phyloP scores from a whole-genome alignment of 176 grass and related monocot genomes.

The Carex littledalei region DNA sequence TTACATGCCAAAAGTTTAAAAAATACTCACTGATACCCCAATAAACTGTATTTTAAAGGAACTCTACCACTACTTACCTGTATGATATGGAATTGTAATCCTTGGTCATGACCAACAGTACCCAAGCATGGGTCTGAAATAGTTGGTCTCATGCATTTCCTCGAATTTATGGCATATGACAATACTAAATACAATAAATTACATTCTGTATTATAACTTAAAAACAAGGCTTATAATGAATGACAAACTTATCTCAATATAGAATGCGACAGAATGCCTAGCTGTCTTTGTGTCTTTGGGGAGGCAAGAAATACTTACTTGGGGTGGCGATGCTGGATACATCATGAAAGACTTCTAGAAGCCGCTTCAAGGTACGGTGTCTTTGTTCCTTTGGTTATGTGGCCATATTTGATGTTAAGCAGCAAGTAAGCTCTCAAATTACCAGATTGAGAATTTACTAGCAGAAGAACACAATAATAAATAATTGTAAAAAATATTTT shows the following conservation, averaged over 20 bases:
- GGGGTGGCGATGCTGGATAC: slow-evolving; percentile 51
- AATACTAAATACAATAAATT: background rate
- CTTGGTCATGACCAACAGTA: background rate
- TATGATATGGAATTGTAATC: background rate
- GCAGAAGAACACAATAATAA: background rate
- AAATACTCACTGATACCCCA: background rate
- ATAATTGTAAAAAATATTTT: background rate
- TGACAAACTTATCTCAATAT: slow-evolving; percentile 29
- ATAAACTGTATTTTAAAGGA: background rate
- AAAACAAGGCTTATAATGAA: background rate
- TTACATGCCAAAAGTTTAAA: background rate
- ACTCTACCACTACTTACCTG: background rate
- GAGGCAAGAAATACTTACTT: slow-evolving; percentile 71
- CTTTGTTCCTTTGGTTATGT: background rate
- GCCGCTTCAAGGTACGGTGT: slow-evolving; percentile 68
- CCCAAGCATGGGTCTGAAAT: background rate
- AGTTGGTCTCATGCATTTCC: background rate
- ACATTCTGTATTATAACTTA: background rate
- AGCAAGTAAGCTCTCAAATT: slow-evolving; percentile 3
- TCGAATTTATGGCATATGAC: background rate
- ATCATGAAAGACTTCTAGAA: slow-evolving; percentile 80
- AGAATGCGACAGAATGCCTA: slow-evolving; percentile 99
- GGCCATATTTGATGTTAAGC: background rate
- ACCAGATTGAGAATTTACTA: background rate
- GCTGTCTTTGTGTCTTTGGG: slow-evolving; percentile 77